Evolutionary conservation across 345 rosid genomes (phyloP).

Genomic region (Pelargonium nanum): DNA sequence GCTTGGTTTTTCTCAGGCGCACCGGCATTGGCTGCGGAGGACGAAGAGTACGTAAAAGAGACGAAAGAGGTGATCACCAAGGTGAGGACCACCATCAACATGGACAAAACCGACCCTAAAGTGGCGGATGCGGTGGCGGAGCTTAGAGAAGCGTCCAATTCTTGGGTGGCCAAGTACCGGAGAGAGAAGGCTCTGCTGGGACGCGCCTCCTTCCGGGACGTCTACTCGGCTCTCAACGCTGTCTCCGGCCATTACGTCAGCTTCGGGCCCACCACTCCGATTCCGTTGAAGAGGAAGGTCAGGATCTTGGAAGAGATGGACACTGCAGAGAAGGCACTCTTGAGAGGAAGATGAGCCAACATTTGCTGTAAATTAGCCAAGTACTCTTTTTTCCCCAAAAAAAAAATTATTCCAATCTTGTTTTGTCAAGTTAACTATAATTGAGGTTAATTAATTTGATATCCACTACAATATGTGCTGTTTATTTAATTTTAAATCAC

Average conservation of each 20-base stretch:
- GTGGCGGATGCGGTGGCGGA: slow-evolving; percentile 69
- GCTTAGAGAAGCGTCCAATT: slow-evolving; percentile 63
- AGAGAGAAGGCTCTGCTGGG: slow-evolving; percentile 82
- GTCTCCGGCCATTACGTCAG: slow-evolving; percentile 88
- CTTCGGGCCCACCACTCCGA: slow-evolving; percentile 86
- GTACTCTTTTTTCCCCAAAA: no score
- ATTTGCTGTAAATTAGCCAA: no score
- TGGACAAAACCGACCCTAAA: slow-evolving; percentile 75
- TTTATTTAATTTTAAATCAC: no score
- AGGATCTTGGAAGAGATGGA: slow-evolving; percentile 93
- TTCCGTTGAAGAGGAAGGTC: slow-evolving; percentile 68
- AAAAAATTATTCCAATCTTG: neutral
- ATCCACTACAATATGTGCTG: neutral
- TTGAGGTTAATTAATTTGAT: neutral
- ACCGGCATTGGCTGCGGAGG: slow-evolving; percentile 42
- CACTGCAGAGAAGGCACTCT: slow-evolving; percentile 77
- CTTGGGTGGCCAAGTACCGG: slow-evolving; percentile 93
- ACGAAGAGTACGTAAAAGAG: slow-evolving; percentile 80
- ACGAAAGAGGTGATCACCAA: slow-evolving; percentile 60
- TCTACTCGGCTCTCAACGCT: slow-evolving; percentile 84
- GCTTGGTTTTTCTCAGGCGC: no score
- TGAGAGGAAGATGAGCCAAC: slow-evolving; percentile 45
- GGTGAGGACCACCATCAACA: slow-evolving; percentile 53
- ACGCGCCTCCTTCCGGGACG: slow-evolving; percentile 66
- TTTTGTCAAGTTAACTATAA: neutral